Evolutionary conservation across 2,329 filamentous ascomycete species (phyloP).

Genomic region (Botrytis squamosa): DNA sequence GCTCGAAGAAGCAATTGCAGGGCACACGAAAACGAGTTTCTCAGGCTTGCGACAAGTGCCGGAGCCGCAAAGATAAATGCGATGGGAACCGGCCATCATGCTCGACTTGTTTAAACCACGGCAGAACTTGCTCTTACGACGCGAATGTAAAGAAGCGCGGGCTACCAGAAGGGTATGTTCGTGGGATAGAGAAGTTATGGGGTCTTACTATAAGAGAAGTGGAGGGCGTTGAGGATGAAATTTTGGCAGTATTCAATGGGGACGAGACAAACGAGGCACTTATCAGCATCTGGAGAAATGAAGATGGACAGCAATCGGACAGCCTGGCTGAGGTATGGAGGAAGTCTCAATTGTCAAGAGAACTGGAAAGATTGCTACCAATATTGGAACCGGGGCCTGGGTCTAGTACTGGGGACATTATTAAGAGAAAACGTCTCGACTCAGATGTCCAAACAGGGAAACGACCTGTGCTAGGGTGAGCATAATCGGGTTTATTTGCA

Average conservation of each 20-base stretch:
- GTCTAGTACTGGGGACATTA: slow-evolving; percentile 23
- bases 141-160: slow-evolving; percentile 73
- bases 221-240: slow-evolving; percentile 47
- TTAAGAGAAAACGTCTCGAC: slow-evolving; percentile 33
- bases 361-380: slow-evolving; percentile 37
- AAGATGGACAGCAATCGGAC: slow-evolving; percentile 30
- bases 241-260: slow-evolving; percentile 47
- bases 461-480: slow-evolving; percentile 14
- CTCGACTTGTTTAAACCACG: slow-evolving; percentile 55
- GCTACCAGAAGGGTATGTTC: slow-evolving; percentile 74
- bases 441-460: slow-evolving; percentile 28
- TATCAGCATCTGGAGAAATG: slow-evolving; percentile 35
- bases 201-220: slow-evolving; percentile 53
- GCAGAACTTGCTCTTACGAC: slow-evolving; percentile 61
- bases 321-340: slow-evolving; percentile 37
- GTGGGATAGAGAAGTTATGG: slow-evolving; percentile 64
- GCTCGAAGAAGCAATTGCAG: slow-evolving; percentile 27
- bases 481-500: not conserved
- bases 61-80: slow-evolving; percentile 57
- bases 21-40: slow-evolving; percentile 44
- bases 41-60: slow-evolving; percentile 55
- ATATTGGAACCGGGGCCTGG: slow-evolving; percentile 29
- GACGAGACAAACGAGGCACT: slow-evolving; percentile 41
- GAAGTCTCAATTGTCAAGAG: slow-evolving; percentile 36
- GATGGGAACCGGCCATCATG: slow-evolving; percentile 61